phyloP scores from a whole-genome alignment of 148 eudicot genomes.

The Camellia japonica region DNA sequence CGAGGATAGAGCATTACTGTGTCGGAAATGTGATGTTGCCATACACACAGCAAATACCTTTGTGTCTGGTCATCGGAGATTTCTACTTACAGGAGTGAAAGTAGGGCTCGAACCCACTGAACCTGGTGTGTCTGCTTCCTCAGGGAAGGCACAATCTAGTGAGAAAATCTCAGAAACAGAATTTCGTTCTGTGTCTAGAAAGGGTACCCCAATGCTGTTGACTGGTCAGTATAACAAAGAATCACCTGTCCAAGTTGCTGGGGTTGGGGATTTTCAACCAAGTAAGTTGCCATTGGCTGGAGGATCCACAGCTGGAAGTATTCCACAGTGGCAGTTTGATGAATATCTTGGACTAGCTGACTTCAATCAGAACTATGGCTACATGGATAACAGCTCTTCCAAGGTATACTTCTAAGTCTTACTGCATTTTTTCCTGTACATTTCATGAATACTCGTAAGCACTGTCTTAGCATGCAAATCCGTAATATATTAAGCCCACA shows the following conservation, averaged over 20 bases:
- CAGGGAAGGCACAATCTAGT: conserved; percentile 42
- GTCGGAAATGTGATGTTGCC: conserved; percentile 86
- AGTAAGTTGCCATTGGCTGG: conserved; percentile 48
- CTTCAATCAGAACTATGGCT: conserved; percentile 47
- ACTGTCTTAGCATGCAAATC: background rate
- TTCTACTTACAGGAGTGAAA: conserved; percentile 88
- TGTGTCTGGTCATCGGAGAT: conserved; percentile 79
- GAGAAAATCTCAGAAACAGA: conserved; percentile 48
- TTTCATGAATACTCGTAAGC: background rate
- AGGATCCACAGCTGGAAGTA: conserved; percentile 59
- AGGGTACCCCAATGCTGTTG: conserved; percentile 29
- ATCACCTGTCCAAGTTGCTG: conserved; percentile 39
- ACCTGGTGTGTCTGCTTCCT: conserved; percentile 51
- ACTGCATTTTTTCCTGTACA: background rate
- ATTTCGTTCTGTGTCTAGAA: conserved; percentile 30
- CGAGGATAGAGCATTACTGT: conserved; percentile 89
- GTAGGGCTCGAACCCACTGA: conserved; percentile 70
- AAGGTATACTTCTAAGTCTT: conserved; percentile 48
- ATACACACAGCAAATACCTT: conserved; percentile 70
- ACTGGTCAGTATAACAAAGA: conserved; percentile 31
- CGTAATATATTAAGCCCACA: background rate
- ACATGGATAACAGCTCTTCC: conserved; percentile 54
- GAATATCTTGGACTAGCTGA: conserved; percentile 62
- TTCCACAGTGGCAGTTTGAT: conserved; percentile 69
- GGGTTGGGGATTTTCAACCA: conserved; percentile 32